Evolutionary conservation across 495 filamentous ascomycete genomes (phyloP), one percentile per base, ranked within the genome.

Genomic region (Penicillium cataractarum): DNA sequence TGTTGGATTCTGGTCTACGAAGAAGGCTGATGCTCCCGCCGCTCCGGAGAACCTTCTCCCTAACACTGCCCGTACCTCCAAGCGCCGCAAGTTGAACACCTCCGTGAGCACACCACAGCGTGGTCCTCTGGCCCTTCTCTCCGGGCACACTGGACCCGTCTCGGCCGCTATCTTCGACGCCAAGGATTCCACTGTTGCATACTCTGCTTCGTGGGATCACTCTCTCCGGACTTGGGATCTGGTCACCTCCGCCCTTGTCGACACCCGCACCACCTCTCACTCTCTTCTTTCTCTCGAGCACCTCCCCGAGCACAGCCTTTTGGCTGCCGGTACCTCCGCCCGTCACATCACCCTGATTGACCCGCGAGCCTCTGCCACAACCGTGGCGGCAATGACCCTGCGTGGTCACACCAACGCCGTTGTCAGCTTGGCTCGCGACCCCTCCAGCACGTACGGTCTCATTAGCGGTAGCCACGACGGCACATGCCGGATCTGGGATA

Each of bases 211-310:
- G 22, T 89, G 89, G 82, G 95, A 98, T 79, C 93, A 97, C 76
- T 90, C 90, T 0, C 79, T 97, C 62, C 88, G 87, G 26, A 98
- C 95, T 0, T 90, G 96, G 85, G 95, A 99, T 80, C 86, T 99
- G 13, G 85, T 90, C 0, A 97, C 94, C 7, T 75, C 81, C 50
- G 66, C 81, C 4, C 80, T 87, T 12, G 91, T 97, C 40, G 90
- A 90, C 69, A 91, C 90, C 21, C 83, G 93, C 48, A 89, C 90
- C 8, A 92, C 91, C 9, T 85, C 90, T n/a, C 89, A 94, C 73
- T 83, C 91, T 0, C 82, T 98, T 1, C 83, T 93, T 55, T 91
- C 87, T 2, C 80, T 97, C 3, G 84, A 84, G 67, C 86, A 89
- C 19, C 78, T 97, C 3, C 82, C 84, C 6, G 81, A 85, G 53